A percentile compares a stretch with the other conserved stretches of the same genome.
These are phyloP conservation scores for Trichoderma semiorbis DNA, from an alignment of 2,329 filamentous ascomycete genomes.

Conservation along the genomic window DNA sequence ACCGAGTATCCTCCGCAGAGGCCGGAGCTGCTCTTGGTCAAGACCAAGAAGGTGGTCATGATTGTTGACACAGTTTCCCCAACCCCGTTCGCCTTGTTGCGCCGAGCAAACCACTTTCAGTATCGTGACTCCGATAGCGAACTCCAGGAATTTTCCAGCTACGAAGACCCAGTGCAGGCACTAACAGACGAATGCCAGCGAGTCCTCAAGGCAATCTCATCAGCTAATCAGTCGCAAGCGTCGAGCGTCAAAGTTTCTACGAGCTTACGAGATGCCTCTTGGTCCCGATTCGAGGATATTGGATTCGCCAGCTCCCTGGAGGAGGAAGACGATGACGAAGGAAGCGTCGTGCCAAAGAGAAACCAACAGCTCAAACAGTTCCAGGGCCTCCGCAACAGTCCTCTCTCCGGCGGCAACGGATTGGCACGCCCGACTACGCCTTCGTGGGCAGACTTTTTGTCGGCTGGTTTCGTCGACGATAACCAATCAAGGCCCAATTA, in stretches of 20 bases:
- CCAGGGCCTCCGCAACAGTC: slow-evolving; percentile 58
- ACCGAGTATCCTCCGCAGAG: slow-evolving; percentile 89
- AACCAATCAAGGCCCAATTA: slow-evolving; percentile 63
- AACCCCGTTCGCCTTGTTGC: slow-evolving; percentile 85
- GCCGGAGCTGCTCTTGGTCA: slow-evolving; percentile 71
- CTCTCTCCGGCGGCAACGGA: slow-evolving; percentile 61
- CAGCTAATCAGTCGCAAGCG: slow-evolving; percentile 78
- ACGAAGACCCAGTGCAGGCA: slow-evolving; percentile 82
- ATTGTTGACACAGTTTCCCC: slow-evolving; percentile 93
- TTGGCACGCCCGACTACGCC: slow-evolving; percentile 85
- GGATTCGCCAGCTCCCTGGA: slow-evolving; percentile 78
- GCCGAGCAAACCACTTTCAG: slow-evolving; percentile 90
- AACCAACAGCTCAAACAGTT: slow-evolving; percentile 26
- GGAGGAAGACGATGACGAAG: slow-evolving; percentile 65
- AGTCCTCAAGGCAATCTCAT: slow-evolving; percentile 83
- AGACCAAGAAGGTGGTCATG: slow-evolving; percentile 90
- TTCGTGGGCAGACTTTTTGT: slow-evolving; percentile 97
- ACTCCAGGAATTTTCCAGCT: slow-evolving; percentile 82
- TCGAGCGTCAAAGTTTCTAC: slow-evolving; percentile 69
- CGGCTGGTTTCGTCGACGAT: slow-evolving; percentile 83
- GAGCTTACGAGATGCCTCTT: slow-evolving; percentile 78
- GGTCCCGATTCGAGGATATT: slow-evolving; percentile 95
- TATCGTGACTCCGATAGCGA: slow-evolving; percentile 85
- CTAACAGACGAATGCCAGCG: slow-evolving; percentile 91
- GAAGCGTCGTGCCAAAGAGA: slow-evolving; percentile 41